Evolutionary conservation across 2,329 filamentous ascomycete genomes (phyloP).

Genomic region (Aaosphaeria arxii): DNA sequence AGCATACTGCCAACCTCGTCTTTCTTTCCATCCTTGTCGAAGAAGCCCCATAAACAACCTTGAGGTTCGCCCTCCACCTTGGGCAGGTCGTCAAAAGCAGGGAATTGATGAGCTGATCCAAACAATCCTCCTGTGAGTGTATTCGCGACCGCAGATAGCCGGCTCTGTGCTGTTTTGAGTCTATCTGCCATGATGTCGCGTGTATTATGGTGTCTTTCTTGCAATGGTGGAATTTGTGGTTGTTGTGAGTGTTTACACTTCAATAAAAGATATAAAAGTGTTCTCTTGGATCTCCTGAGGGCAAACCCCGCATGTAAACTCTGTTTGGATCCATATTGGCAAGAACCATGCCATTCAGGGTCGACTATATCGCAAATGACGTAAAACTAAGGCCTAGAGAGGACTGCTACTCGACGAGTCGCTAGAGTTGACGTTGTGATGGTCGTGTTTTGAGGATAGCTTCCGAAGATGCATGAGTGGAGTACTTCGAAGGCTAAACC

Average conservation of each 20-base stretch:
- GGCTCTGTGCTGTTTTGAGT: slow-evolving; percentile 10
- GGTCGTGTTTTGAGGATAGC: too few species aligned
- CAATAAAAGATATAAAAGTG: not conserved
- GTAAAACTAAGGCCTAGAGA: too few species aligned
- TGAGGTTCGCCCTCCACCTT: slow-evolving; percentile 31
- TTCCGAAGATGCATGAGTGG: too few species aligned
- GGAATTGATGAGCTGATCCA: slow-evolving; percentile 19
- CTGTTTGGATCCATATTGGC: too few species aligned
- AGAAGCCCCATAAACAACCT: slow-evolving; percentile 33
- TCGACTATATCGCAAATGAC: too few species aligned
- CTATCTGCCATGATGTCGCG: slow-evolving; percentile 5
- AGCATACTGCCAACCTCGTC: slow-evolving; percentile 52
- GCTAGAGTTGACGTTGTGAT: too few species aligned
- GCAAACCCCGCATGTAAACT: not conserved
- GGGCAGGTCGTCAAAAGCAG: slow-evolving; percentile 30
- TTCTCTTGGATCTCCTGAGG: not conserved
- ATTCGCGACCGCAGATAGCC: slow-evolving; percentile 10
- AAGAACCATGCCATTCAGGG: too few species aligned
- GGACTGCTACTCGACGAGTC: too few species aligned
- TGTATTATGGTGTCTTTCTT: not conserved
- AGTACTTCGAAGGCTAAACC: too few species aligned
- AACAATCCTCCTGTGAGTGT: slow-evolving; percentile 5
- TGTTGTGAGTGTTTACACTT: too few species aligned
- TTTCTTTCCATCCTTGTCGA: slow-evolving; percentile 35
- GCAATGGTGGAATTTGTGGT: not conserved